Evolutionary conservation across 352 stramenopile genomes (phyloP), one percentile per base, ranked within the genome.

Genomic region (Phytophthora sp.): DNA sequence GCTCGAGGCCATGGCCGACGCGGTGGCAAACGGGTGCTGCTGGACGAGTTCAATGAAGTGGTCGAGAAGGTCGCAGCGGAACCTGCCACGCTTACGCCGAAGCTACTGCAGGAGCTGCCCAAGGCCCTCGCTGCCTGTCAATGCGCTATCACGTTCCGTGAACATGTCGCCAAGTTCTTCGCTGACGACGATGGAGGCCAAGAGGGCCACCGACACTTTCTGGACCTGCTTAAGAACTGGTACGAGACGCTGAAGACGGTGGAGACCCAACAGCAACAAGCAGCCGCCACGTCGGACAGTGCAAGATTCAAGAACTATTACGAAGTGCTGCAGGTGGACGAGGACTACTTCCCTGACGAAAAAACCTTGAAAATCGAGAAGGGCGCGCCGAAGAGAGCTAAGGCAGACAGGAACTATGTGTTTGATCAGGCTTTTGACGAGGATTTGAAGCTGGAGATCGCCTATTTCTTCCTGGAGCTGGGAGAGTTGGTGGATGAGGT

Each of bases 391-490:
- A 65, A 52, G 26, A 53, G 3, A 2, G 5, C 24, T 3, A 50
- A 41, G 41, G 21, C 11, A 7, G 59, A 67, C 41, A 61, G 49
- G 33, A 53, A 62, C 24, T 24, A 26, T 13, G 24, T 68, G 13
- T 62, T 68, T 24, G 36, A 54, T 16, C 38, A 60, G 15, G 49
- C 38, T 20, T 67, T 67, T 35, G 59, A 49, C 2, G 50, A 61
- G 16, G 59, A 61, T 51, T n/a, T 67, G 50, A 53, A 50, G 11
- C 30, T 67, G 38, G 39, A 67, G 13, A 50, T 67, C 1, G 49
- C 61, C 13, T 62, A 67, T 44, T 63, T 79, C 31, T 60, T 79
- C 21, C 42, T 82, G 44, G 71, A 82, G 42, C 49, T 72, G 8
- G 51, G 52, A 38, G 71, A 82, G 39, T 50, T 72, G 1, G 46